These are phyloP conservation scores for Ophiostoma perfectum DNA, from an alignment of 2,329 filamentous ascomycete genomes.

Conservation along the genomic window DNA sequence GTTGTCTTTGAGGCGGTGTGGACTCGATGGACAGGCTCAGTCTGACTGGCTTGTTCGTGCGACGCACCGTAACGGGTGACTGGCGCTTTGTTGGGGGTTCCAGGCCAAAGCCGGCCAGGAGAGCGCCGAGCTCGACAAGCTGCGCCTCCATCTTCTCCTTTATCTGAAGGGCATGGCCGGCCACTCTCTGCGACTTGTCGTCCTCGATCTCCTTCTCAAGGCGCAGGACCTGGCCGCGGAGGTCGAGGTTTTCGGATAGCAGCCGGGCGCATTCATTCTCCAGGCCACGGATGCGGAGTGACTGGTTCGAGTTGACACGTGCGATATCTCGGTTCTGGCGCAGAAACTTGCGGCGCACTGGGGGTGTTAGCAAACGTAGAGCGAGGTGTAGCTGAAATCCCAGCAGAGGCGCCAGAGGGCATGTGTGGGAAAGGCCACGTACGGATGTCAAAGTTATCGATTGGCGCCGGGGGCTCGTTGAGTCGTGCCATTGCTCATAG, in stretches of 20 bases:
- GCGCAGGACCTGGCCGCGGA: constrained; percentile 64
- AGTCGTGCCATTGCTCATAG: constrained; percentile 67
- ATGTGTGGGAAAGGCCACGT: constrained; percentile 25
- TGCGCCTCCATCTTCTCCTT: constrained; percentile 67
- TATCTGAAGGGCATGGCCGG: constrained; percentile 63
- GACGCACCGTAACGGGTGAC: constrained; percentile 39
- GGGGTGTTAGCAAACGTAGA: not conserved
- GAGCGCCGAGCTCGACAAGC: constrained; percentile 61
- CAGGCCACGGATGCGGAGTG: constrained; percentile 67
- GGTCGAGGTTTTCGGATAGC: constrained; percentile 70
- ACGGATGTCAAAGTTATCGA: constrained; percentile 68
- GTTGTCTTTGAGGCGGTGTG: constrained; percentile 39
- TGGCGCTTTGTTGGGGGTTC: constrained; percentile 52
- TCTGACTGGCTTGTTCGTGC: constrained; percentile 43
- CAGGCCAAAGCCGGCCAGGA: constrained; percentile 61
- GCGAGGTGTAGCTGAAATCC: too few species aligned
- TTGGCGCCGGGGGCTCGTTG: constrained; percentile 65
- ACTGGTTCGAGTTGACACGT: constrained; percentile 70
- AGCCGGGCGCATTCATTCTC: constrained; percentile 71
- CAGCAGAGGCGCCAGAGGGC: too few species aligned
- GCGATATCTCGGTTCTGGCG: constrained; percentile 82
- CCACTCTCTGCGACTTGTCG: constrained; percentile 52
- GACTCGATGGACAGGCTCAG: constrained; percentile 18
- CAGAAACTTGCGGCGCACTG: constrained; percentile 73
- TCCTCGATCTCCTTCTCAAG: constrained; percentile 63